A percentile compares a stretch with the other conserved stretches of the same genome.
These are phyloP conservation scores for Diaporthe caulivora DNA, from an alignment of 2,329 filamentous ascomycete genomes.

Conservation along the genomic window DNA sequence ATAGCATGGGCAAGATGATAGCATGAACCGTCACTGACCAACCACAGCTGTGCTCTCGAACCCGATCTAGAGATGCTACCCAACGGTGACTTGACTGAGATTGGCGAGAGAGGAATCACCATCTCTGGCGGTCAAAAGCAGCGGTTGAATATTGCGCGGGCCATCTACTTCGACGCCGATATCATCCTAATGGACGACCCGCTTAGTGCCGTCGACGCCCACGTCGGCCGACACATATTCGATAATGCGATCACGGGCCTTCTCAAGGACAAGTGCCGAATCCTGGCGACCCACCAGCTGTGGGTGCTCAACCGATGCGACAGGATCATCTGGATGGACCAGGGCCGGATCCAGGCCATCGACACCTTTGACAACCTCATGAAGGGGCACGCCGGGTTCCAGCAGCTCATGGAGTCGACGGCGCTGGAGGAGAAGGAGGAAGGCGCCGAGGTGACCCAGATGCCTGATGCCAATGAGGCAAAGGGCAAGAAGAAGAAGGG, in stretches of 20 bases:
- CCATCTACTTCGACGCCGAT: slow-evolving; percentile 52
- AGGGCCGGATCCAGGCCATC: slow-evolving; percentile 71
- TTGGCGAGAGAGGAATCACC: slow-evolving; percentile 94
- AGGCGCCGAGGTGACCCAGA: slow-evolving; percentile 59
- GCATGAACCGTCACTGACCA: slow-evolving; percentile 33
- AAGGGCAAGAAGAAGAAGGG: slow-evolving; percentile 69
- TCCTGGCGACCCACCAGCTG: slow-evolving; percentile 77
- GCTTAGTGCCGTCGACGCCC: slow-evolving; percentile 50
- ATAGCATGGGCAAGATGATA: neutral
- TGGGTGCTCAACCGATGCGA: slow-evolving; percentile 77
- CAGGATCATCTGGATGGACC: slow-evolving; percentile 75
- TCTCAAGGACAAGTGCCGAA: slow-evolving; percentile 74
- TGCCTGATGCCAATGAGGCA: slow-evolving; percentile 49
- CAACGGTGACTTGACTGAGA: slow-evolving; percentile 88
- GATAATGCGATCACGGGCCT: slow-evolving; percentile 78
- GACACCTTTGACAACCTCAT: slow-evolving; percentile 76
- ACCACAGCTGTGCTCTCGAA: slow-evolving; percentile 78
- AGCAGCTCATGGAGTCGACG: slow-evolving; percentile 86
- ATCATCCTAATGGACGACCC: slow-evolving; percentile 51
- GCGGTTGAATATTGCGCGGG: slow-evolving; percentile 89
- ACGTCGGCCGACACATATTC: slow-evolving; percentile 62
- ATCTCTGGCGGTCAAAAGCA: slow-evolving; percentile 98
- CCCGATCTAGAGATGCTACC: slow-evolving; percentile 95
- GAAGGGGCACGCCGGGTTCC: slow-evolving; percentile 76
- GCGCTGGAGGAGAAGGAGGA: slow-evolving; percentile 77